A percentile compares a stretch with the other conserved stretches of the same genome.
Conservation (phyloP, 176 grass and related monocot species). For the Hsuehochloa calcarea region DNA sequence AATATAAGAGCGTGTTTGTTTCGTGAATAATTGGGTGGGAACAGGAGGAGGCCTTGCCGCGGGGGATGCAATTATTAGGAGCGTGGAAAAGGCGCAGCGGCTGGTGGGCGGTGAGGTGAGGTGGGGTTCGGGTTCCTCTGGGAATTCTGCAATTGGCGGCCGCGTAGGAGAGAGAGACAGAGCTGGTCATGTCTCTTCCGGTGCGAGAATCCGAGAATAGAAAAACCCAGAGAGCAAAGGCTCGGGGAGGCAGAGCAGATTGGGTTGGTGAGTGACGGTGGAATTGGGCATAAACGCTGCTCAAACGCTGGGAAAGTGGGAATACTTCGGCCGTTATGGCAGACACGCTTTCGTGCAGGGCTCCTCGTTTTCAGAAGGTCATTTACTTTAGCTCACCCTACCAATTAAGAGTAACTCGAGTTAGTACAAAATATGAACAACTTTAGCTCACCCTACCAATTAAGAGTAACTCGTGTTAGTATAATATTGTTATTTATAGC, state of each 20-base stretch:
- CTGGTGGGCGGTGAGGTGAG: constrained; percentile 24
- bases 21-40: background rate
- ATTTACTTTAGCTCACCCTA: background rate
- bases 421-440: too few species aligned
- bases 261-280: background rate
- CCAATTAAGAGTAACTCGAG: too few species aligned
- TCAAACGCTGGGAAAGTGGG: background rate
- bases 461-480: too few species aligned
- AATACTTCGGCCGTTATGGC: constrained; percentile 20
- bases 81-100: background rate
- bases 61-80: constrained; percentile 27
- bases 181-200: background rate
- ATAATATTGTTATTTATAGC: too few species aligned
- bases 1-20: background rate
- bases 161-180: background rate
- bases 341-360: background rate
- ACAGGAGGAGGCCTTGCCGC: background rate
- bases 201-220: background rate
- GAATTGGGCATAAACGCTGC: background rate
- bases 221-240: too few species aligned
- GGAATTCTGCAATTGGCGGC: constrained; percentile 15
- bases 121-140: background rate
- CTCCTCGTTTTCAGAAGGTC: background rate
- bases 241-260: background rate
- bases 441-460: too few species aligned